phyloP scores from a whole-genome alignment of 1,139 yeast genomes.

The Blastobotrys proliferans region DNA sequence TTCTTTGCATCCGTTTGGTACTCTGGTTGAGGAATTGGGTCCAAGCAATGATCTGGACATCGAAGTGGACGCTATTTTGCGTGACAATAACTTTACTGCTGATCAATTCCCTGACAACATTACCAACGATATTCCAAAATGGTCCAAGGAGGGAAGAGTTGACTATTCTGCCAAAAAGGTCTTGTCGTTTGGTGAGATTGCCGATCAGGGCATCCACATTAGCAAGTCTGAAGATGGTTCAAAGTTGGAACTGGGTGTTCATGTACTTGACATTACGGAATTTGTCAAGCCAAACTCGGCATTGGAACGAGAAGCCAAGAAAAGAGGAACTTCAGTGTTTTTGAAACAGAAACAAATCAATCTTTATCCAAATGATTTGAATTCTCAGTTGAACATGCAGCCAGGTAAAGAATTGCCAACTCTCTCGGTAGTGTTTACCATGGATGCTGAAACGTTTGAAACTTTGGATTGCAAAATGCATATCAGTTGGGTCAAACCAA shows the following conservation, averaged over 20 bases:
- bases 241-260: constrained; percentile 71
- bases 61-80: constrained; percentile 82
- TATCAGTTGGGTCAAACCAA: constrained; percentile 63
- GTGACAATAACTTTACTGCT: constrained; percentile 88
- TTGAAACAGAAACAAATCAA: constrained; percentile 75
- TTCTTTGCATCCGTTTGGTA: constrained; percentile 95
- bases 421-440: constrained; percentile 75
- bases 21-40: constrained; percentile 83
- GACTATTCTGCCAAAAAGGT: constrained; percentile 61
- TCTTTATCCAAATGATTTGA: constrained; percentile 65
- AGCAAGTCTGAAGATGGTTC: constrained; percentile 50
- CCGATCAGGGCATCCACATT: constrained; percentile 79
- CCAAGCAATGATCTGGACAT: constrained; percentile 70
- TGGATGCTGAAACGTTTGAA: constrained; percentile 69
- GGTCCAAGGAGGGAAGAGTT: constrained; percentile 41
- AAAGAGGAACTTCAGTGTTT: constrained; percentile 84
- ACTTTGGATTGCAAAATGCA: constrained; percentile 77
- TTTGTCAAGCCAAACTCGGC: constrained; percentile 67
- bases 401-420: constrained; percentile 62
- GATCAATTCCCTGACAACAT: constrained; percentile 65
- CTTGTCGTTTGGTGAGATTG: constrained; percentile 60
- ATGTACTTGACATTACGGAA: constrained; percentile 73
- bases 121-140: constrained; percentile 34
- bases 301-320: constrained; percentile 84
- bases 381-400: constrained; percentile 57